Percentiles rank a stretch among this genome's conserved stretches.
Conservation (phyloP, 2,329 filamentous ascomycete species). For the Ascochyta lentis region DNA sequence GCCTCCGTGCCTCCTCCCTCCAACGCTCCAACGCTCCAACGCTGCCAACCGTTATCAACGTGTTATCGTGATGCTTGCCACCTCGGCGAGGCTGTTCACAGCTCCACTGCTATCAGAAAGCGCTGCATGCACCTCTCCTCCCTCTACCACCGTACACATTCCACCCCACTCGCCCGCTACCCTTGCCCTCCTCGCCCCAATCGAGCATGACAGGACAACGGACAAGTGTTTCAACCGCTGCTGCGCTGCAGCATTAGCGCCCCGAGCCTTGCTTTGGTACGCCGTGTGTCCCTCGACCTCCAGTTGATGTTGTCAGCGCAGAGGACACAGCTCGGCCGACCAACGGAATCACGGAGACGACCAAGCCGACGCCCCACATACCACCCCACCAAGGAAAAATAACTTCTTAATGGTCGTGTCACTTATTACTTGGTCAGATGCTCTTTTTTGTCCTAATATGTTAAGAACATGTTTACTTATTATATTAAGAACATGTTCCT, state of each 20-base stretch:
- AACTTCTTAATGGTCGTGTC: too few relatives aligned
- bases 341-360: too few relatives aligned
- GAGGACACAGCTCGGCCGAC: too few relatives aligned
- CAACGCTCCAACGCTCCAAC: conserved; percentile 11
- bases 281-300: conserved; percentile 28
- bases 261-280: conserved; percentile 24
- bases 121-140: conserved; percentile 12
- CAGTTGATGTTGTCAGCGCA: conserved; percentile 18
- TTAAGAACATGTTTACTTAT: too few relatives aligned
- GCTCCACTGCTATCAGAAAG: conserved; percentile 13
- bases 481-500: too few relatives aligned
- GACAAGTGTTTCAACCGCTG: conserved; percentile 36
- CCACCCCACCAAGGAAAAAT: too few relatives aligned
- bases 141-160: neutral
- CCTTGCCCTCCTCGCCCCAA: conserved; percentile 28
- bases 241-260: conserved; percentile 25
- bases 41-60: conserved; percentile 29
- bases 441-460: too few relatives aligned
- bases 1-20: too few relatives aligned
- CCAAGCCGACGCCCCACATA: too few relatives aligned
- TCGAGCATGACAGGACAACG: conserved; percentile 19
- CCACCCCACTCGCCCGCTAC: conserved; percentile 33
- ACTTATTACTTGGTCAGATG: too few relatives aligned
- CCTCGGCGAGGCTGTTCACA: conserved; percentile 12
- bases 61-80: conserved; percentile 32